phyloP scores from a whole-genome alignment of 257 asterid genomes.

The Solanum gandarillasii region DNA sequence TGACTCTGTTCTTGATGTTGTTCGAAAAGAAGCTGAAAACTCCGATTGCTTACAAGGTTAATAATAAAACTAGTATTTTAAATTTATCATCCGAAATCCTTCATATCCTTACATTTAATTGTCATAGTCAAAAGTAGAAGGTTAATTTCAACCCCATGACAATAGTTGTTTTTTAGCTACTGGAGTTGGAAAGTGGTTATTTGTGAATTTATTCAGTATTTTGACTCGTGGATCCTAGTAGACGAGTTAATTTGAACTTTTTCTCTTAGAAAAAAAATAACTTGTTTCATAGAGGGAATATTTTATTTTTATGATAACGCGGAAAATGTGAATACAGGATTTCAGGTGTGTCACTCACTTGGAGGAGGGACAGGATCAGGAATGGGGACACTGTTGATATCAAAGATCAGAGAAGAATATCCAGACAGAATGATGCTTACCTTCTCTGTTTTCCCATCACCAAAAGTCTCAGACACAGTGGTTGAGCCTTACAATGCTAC shows the following conservation, averaged over 20 bases:
- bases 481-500: conserved; percentile 26
- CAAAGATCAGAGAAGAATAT: conserved; percentile 19
- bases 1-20: conserved; percentile 22
- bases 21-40: conserved; percentile 19
- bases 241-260: not conserved
- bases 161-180: too few relatives aligned
- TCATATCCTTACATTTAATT: too few relatives aligned
- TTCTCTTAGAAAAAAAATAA: not conserved
- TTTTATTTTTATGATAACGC: not conserved
- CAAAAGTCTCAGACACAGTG: conserved; percentile 17
- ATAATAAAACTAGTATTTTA: not conserved
- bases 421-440: conserved; percentile 26
- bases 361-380: conserved; percentile 25
- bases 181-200: too few relatives aligned
- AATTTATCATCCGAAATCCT: too few relatives aligned
- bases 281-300: not conserved
- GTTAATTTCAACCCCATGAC: too few relatives aligned
- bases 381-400: conserved; percentile 15
- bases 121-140: too few relatives aligned
- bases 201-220: too few relatives aligned
- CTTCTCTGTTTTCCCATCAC: conserved; percentile 22
- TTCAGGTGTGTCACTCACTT: conserved; percentile 18
- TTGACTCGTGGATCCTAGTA: not conserved
- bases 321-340: not conserved
- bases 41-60: conserved; percentile 18